These are phyloP conservation scores for Neospora caninum DNA, from an alignment of 169 alveolate species.

Conservation along the genomic window DNA sequence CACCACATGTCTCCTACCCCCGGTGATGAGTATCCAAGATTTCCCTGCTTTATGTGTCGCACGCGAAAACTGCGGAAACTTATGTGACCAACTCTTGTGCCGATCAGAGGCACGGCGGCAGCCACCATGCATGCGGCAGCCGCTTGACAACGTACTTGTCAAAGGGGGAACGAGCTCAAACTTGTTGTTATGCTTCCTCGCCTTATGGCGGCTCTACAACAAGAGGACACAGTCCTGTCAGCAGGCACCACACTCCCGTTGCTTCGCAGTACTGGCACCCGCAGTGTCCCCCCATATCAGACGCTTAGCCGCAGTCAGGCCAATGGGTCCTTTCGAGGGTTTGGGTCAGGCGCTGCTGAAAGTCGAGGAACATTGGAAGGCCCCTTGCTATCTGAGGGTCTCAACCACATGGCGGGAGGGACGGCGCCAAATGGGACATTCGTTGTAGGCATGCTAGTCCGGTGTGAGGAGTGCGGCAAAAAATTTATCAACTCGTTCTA, in stretches of 20 bases:
- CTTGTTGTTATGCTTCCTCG: neutral
- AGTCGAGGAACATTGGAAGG: neutral
- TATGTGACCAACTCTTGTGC: no score
- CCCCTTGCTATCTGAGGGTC: neutral
- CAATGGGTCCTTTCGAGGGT: neutral
- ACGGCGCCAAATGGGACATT: constrained; percentile 50
- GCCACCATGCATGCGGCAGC: no score
- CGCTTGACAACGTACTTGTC: no score
- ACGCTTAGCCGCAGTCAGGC: neutral
- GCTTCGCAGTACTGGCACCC: neutral
- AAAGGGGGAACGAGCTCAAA: no score
- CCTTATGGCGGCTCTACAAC: constrained; percentile 3
- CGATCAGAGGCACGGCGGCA: no score
- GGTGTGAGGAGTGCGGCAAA: constrained; percentile 68
- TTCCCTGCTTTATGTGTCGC: no score
- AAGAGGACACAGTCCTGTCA: neutral
- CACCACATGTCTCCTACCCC: no score
- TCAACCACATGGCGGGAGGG: neutral
- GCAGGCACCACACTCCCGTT: constrained; percentile 9
- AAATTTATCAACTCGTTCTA: constrained; percentile 66
- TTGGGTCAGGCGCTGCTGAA: neutral
- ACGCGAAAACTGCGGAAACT: no score
- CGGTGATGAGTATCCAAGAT: no score
- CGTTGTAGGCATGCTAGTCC: constrained; percentile 67
- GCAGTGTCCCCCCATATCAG: neutral